Conservation (phyloP, 225 moss, liverwort and hornwort species). For the Antitrichia curtipendula region DNA sequence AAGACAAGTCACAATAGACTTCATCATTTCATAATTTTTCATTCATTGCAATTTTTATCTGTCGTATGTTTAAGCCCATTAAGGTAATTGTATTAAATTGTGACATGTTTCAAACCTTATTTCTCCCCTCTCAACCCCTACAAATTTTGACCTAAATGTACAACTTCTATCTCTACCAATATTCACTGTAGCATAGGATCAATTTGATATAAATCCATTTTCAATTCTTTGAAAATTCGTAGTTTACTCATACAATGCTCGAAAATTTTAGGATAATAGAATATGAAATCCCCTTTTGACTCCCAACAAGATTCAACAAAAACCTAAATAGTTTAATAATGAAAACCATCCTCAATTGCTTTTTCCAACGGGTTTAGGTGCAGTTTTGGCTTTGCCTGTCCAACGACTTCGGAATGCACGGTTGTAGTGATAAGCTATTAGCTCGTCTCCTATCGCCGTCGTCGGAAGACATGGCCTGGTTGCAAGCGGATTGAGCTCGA, state of each 20-base stretch:
- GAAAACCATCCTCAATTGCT: no score
- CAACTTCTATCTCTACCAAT: fast-evolving
- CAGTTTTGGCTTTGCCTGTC: neutral
- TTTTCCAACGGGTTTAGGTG: neutral
- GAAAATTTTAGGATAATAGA: fast-evolving
- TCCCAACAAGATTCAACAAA: neutral
- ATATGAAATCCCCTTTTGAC: neutral
- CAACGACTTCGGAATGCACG: neutral
- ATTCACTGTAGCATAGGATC: fast-evolving
- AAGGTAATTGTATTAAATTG: fast-evolving
- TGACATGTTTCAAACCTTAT: neutral
- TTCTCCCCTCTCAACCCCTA: fast-evolving
- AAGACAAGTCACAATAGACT: no score
- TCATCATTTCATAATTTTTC: fast-evolving
- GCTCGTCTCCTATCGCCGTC: neutral
- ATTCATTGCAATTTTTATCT: neutral
- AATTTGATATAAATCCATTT: neutral
- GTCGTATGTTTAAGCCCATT: fast-evolving
- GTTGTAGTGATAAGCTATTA: neutral
- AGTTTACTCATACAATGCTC: fast-evolving
- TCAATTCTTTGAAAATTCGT: neutral
- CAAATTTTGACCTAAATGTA: fast-evolving
- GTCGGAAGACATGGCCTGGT: neutral
- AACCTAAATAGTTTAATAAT: neutral
- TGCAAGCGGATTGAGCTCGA: neutral